Conservation (phyloP, 768 basidiomycete genomes). For the Lactarius evosmus region DNA sequence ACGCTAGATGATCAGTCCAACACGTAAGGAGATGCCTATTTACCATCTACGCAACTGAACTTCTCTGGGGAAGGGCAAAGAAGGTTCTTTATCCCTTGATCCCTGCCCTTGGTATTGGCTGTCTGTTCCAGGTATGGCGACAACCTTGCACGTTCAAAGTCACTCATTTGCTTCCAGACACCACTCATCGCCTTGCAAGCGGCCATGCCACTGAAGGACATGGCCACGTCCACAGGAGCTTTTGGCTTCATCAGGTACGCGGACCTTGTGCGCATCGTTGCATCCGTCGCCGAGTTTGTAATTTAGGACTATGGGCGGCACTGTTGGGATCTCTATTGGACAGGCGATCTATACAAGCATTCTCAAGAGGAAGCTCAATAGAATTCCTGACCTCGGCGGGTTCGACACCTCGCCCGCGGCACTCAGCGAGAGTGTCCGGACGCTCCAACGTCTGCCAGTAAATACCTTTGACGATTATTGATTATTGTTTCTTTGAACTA, state of each 20-base stretch:
- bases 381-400: slow-evolving; percentile 11
- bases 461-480: background rate
- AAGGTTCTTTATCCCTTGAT: slow-evolving; percentile 65
- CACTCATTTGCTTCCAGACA: slow-evolving; percentile 36
- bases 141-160: slow-evolving; percentile 3
- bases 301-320: slow-evolving; percentile 65
- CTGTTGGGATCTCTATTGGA: slow-evolving; percentile 69
- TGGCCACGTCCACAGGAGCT: slow-evolving; percentile 75
- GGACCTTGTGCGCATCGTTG: background rate
- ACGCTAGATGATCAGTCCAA: slow-evolving; percentile 58
- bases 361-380: slow-evolving; percentile 31
- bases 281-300: slow-evolving; percentile 11
- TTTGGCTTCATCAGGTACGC: slow-evolving; percentile 66
- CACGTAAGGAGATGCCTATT: slow-evolving; percentile 34
- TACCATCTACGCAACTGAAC: background rate
- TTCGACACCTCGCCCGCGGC: slow-evolving; percentile 29
- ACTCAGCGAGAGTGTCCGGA: slow-evolving; percentile 33
- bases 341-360: slow-evolving; percentile 68
- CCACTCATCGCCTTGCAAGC: slow-evolving; percentile 77
- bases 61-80: slow-evolving; percentile 44
- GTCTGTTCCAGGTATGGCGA: slow-evolving; percentile 51
- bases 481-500: background rate
- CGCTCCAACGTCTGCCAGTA: slow-evolving; percentile 30
- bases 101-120: slow-evolving; percentile 62
- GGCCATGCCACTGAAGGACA: slow-evolving; percentile 83